phyloP scores from a whole-genome alignment of 768 basidiomycete genomes.

The Collybia sordida region DNA sequence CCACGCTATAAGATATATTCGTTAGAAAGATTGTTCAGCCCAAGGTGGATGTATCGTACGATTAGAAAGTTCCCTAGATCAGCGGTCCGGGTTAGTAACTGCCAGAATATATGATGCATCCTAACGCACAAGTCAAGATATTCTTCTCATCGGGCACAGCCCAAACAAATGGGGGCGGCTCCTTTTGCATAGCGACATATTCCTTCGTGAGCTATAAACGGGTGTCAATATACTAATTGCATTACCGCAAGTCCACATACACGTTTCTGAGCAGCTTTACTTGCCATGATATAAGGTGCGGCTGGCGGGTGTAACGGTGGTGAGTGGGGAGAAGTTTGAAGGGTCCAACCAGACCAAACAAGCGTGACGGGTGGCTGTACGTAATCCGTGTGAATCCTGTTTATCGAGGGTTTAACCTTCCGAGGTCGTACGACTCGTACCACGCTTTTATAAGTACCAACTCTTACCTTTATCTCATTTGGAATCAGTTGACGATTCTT shows the following conservation, averaged over 20 bases:
- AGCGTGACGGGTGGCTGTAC: slow-evolving; percentile 8
- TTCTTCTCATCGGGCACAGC: slow-evolving; percentile 97
- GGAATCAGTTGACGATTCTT: background rate
- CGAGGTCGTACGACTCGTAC: too few relatives aligned
- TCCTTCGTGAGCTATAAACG: slow-evolving; percentile 75
- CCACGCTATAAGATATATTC: slow-evolving; percentile 59
- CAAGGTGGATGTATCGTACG: slow-evolving; percentile 42
- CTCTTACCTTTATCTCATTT: background rate
- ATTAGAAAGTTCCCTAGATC: slow-evolving; percentile 92
- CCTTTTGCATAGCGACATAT: slow-evolving; percentile 87
- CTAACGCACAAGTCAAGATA: slow-evolving; percentile 82
- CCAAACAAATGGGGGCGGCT: slow-evolving; percentile 95
- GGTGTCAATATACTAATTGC: slow-evolving; percentile 1
- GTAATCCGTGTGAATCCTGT: slow-evolving; percentile 8
- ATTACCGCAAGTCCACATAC: slow-evolving; percentile 34
- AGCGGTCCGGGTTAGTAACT: slow-evolving; percentile 1
- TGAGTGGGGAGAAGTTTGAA: slow-evolving; percentile 14
- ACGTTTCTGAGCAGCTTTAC: slow-evolving; percentile 85
- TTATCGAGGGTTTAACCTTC: background rate
- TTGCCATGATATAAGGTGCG: slow-evolving; percentile 56
- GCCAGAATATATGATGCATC: background rate
- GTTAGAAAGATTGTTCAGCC: too few relatives aligned
- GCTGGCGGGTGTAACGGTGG: slow-evolving; percentile 10
- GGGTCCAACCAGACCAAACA: slow-evolving; percentile 15
- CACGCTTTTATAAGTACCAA: background rate